These are phyloP conservation scores for Eucalyptus paniculata DNA, from an alignment of 345 rosid species.

Conservation along the genomic window DNA sequence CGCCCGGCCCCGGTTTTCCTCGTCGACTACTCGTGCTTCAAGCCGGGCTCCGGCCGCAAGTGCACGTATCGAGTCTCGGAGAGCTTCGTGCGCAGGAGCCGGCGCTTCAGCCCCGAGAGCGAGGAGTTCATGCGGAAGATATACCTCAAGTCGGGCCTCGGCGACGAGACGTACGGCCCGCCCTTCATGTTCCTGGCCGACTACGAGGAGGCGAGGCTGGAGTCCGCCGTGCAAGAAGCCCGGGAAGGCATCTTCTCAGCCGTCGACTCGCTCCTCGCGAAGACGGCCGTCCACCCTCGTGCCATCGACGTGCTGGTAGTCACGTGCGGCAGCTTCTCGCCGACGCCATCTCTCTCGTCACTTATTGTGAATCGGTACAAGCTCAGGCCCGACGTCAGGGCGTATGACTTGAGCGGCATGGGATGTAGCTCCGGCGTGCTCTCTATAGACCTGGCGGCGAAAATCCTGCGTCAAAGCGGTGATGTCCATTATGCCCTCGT, in stretches of 20 bases:
- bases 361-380: background rate
- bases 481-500: background rate
- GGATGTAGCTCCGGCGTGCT: slow-evolving; percentile 8
- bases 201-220: background rate
- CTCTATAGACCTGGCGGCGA: background rate
- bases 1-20: background rate
- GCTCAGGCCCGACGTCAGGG: slow-evolving; percentile 1
- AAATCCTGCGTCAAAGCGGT: background rate
- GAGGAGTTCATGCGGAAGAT: slow-evolving; percentile 3
- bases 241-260: background rate
- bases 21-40: slow-evolving; percentile 4
- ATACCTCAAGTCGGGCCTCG: slow-evolving; percentile 5
- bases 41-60: slow-evolving; percentile 1
- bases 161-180: slow-evolving; percentile 7
- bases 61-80: background rate
- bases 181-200: background rate
- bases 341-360: slow-evolving; percentile 1
- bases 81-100: background rate
- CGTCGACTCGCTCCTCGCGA: background rate
- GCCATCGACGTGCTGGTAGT: slow-evolving; percentile 1
- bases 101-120: slow-evolving; percentile 1
- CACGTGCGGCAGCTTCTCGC: slow-evolving; percentile 5
- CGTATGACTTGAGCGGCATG: slow-evolving; percentile 7
- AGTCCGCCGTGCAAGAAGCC: background rate
- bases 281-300: background rate